phyloP scores from a whole-genome alignment of 371 early-diverging fungal genomes.

The Actinomortierella ambigua region DNA sequence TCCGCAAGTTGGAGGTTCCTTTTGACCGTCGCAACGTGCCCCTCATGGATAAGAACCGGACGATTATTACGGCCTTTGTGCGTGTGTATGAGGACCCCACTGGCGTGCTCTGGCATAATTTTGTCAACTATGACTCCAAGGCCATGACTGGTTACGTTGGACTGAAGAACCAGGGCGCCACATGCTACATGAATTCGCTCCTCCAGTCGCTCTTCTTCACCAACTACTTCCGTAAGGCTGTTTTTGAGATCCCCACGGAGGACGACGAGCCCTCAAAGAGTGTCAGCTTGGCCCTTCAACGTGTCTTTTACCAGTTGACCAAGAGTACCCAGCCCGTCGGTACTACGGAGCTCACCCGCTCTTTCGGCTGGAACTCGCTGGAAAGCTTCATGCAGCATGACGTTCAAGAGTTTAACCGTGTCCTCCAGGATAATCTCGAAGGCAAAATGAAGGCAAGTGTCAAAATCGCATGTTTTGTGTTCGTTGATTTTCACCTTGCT shows the following conservation, averaged over 20 bases:
- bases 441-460: conserved; percentile 85
- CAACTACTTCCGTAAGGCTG: conserved; percentile 90
- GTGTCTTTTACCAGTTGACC: conserved; percentile 93
- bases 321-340: conserved; percentile 71
- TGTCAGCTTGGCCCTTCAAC: conserved; percentile 92
- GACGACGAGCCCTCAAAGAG: conserved; percentile 84
- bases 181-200: conserved; percentile 99
- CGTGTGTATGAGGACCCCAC: conserved; percentile 86
- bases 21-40: conserved; percentile 59
- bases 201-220: conserved; percentile 98
- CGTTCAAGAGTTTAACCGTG: conserved; percentile 97
- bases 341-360: conserved; percentile 93
- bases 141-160: conserved; percentile 94
- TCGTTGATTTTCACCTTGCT: no score
- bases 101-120: conserved; percentile 95
- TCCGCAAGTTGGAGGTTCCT: conserved; percentile 53
- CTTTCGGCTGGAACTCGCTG: conserved; percentile 96
- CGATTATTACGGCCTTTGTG: conserved; percentile 77
- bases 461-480: background rate
- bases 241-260: conserved; percentile 91
- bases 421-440: conserved; percentile 95
- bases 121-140: conserved; percentile 86
- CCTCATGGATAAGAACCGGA: conserved; percentile 69
- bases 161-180: conserved; percentile 98
- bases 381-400: conserved; percentile 98